phyloP scores from a whole-genome alignment of 2,329 filamentous ascomycete genomes.

The Sphaerostilbella broomeana region DNA sequence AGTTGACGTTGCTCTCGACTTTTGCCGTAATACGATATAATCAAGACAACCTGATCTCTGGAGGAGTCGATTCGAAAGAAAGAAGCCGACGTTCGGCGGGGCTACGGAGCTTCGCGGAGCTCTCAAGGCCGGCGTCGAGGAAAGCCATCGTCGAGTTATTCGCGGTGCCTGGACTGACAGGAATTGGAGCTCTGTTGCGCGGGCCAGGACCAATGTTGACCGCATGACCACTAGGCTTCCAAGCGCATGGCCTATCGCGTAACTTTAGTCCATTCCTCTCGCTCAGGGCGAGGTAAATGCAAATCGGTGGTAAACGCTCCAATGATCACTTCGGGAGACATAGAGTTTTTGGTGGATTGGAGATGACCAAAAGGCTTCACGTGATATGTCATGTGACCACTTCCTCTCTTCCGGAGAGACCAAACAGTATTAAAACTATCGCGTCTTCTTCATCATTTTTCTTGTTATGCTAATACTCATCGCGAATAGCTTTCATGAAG shows the following conservation, averaged over 20 bases:
- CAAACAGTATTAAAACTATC: no score
- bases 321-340: no score
- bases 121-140: constrained; percentile 21
- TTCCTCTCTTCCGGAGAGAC: no score
- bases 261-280: constrained; percentile 23
- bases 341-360: constrained; percentile 8
- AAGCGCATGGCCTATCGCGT: constrained; percentile 23
- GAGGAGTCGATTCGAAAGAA: constrained; percentile 31
- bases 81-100: constrained; percentile 22
- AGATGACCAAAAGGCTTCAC: not conserved
- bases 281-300: constrained; percentile 6
- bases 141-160: constrained; percentile 24
- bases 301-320: no score
- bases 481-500: no score
- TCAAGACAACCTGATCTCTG: constrained; percentile 33
- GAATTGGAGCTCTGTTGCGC: constrained; percentile 23
- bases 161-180: constrained; percentile 18
- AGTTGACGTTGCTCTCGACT: constrained; percentile 23
- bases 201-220: constrained; percentile 27
- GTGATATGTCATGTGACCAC: constrained; percentile 8
- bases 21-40: constrained; percentile 24
- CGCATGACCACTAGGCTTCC: constrained; percentile 27
- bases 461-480: no score
- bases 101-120: constrained; percentile 19
- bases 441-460: no score